Percentiles rank a stretch among this genome's conserved stretches.
These are phyloP conservation scores for Hansenula lynferdii DNA, from an alignment of 1,139 yeast species.

Conservation along the genomic window DNA sequence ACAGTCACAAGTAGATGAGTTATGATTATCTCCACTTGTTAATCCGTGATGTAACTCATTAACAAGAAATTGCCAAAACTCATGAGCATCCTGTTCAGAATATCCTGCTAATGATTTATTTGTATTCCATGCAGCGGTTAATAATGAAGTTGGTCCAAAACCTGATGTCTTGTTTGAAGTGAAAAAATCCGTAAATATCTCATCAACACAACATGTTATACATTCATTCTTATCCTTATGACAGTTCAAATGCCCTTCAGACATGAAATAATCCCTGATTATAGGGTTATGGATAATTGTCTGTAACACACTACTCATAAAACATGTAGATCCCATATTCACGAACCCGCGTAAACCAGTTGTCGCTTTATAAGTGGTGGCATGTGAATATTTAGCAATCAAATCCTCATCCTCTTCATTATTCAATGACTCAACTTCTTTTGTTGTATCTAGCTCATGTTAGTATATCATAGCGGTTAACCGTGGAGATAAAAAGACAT, in stretches of 20 bases:
- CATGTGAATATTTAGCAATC: conserved; percentile 29
- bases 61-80: conserved; percentile 86
- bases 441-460: too few species aligned
- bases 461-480: too few species aligned
- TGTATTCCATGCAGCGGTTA: conserved; percentile 80
- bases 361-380: conserved; percentile 59
- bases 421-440: too few species aligned
- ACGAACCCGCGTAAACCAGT: conserved; percentile 83
- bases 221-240: conserved; percentile 38
- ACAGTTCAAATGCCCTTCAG: conserved; percentile 54
- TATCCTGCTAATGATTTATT: conserved; percentile 87
- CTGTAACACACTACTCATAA: conserved; percentile 87
- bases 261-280: conserved; percentile 68
- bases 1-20: conserved; percentile 50
- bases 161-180: conserved; percentile 43
- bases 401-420: conserved; percentile 16
- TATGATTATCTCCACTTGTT: conserved; percentile 8
- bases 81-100: conserved; percentile 97
- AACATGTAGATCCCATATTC: conserved; percentile 95
- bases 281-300: conserved; percentile 85
- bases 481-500: not conserved
- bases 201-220: conserved; percentile 79
- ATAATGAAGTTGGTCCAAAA: conserved; percentile 67
- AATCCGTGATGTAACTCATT: conserved; percentile 72
- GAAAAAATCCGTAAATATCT: conserved; percentile 54